Percentiles rank a stretch among this genome's conserved stretches.
These are phyloP conservation scores for Casuarina equisetifolia DNA, from an alignment of 306 rosid species.

Conservation along the genomic window DNA sequence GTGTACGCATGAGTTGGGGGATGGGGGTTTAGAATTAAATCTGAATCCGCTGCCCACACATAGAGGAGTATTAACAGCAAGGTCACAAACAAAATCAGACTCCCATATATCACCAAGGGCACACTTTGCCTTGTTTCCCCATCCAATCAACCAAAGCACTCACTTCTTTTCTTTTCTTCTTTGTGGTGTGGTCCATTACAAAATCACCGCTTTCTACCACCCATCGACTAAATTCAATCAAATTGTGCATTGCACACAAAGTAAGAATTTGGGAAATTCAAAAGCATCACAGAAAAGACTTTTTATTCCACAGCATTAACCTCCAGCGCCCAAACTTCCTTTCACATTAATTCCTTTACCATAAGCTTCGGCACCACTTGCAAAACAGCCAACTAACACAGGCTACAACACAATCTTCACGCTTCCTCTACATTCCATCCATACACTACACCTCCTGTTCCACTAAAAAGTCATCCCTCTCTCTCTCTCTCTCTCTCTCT, in stretches of 20 bases:
- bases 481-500: no score
- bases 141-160: background rate
- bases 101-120: background rate
- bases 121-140: background rate
- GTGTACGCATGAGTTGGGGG: background rate
- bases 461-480: no score
- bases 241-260: background rate
- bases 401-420: background rate
- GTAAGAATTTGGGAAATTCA: background rate
- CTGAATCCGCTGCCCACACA: background rate
- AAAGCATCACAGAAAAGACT: background rate
- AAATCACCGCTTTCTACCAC: background rate
- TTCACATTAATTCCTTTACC: background rate
- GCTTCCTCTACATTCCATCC: background rate
- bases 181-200: background rate
- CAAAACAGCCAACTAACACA: constrained; percentile 6
- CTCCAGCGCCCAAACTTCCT: background rate
- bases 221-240: background rate
- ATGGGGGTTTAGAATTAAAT: background rate
- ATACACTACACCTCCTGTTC: no score
- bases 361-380: background rate
- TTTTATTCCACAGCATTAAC: background rate
- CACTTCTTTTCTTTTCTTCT: background rate
- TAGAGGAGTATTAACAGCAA: background rate
- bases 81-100: background rate